These are phyloP conservation scores for Prinsepia uniflora DNA, from an alignment of 306 rosid genomes.

Conservation along the genomic window DNA sequence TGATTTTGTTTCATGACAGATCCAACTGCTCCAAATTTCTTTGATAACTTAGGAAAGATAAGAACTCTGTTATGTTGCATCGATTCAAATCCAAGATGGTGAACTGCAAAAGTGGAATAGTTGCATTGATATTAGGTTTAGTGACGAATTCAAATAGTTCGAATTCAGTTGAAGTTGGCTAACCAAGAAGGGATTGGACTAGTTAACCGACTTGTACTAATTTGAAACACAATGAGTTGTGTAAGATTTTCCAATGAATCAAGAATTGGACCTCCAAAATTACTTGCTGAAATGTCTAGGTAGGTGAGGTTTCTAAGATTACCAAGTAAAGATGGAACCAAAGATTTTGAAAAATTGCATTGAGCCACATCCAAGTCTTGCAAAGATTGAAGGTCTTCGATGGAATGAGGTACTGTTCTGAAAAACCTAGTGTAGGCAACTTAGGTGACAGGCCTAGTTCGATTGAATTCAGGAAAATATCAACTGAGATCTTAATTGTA, in stretches of 20 bases:
- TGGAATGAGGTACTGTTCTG: background rate
- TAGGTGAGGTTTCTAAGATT: slow-evolving; percentile 9
- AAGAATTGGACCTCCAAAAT: slow-evolving; percentile 14
- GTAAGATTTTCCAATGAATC: slow-evolving; percentile 1
- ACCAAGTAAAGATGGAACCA: slow-evolving; percentile 14
- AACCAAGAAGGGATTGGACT: slow-evolving; percentile 15
- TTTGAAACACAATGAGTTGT: background rate
- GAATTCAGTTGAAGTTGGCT: fast-evolving
- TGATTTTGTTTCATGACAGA: fast-evolving
- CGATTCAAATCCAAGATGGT: fast-evolving
- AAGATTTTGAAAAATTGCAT: slow-evolving; percentile 11
- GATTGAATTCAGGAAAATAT: slow-evolving; percentile 3
- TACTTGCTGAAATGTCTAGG: background rate
- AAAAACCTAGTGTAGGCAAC: background rate
- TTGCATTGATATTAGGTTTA: background rate
- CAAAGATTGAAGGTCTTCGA: slow-evolving; percentile 7
- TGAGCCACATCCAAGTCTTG: background rate
- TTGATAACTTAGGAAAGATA: background rate
- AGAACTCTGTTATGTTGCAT: background rate
- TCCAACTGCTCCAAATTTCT: background rate
- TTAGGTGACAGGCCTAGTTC: background rate
- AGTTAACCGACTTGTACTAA: background rate
- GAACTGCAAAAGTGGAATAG: background rate
- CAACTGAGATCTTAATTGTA: background rate
- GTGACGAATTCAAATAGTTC: background rate